A percentile compares a stretch with the other conserved stretches of the same genome.
Evolutionary conservation across 345 rosid genomes (phyloP).

Genomic region (Stellera chamaejasme): DNA sequence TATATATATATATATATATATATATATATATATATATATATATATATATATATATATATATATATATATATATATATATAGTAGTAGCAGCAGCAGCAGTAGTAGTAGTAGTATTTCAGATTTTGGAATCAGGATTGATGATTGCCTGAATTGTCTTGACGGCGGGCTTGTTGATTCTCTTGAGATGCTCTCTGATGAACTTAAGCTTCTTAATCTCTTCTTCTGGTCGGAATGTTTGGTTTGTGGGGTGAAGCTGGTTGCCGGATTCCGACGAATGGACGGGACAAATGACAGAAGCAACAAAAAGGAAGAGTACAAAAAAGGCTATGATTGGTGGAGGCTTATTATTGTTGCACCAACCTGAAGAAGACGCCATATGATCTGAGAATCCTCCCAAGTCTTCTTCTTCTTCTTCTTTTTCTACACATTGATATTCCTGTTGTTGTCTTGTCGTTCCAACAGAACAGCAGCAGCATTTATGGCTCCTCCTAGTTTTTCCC

Average conservation of each 20-base stretch:
- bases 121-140: background rate
- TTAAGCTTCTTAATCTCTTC: constrained; percentile 51
- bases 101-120: background rate
- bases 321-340: constrained; percentile 26
- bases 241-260: constrained; percentile 18
- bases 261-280: constrained; percentile 32
- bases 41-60: too few relatives aligned
- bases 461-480: constrained; percentile 37
- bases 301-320: constrained; percentile 37
- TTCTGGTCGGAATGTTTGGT: constrained; percentile 56
- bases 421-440: constrained; percentile 22
- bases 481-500: constrained; percentile 34
- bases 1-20: too few relatives aligned
- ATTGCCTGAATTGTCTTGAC: constrained; percentile 75
- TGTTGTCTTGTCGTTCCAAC: constrained; percentile 48
- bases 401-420: constrained; percentile 9
- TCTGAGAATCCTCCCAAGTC: constrained; percentile 24
- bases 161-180: constrained; percentile 83
- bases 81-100: too few relatives aligned
- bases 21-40: too few relatives aligned
- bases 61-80: too few relatives aligned
- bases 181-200: constrained; percentile 49
- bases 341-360: constrained; percentile 14
- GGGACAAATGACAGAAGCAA: constrained; percentile 36
- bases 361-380: constrained; percentile 24